These are phyloP conservation scores for Gautieria morchelliformis DNA, from an alignment of 768 basidiomycete genomes.

Conservation along the genomic window DNA sequence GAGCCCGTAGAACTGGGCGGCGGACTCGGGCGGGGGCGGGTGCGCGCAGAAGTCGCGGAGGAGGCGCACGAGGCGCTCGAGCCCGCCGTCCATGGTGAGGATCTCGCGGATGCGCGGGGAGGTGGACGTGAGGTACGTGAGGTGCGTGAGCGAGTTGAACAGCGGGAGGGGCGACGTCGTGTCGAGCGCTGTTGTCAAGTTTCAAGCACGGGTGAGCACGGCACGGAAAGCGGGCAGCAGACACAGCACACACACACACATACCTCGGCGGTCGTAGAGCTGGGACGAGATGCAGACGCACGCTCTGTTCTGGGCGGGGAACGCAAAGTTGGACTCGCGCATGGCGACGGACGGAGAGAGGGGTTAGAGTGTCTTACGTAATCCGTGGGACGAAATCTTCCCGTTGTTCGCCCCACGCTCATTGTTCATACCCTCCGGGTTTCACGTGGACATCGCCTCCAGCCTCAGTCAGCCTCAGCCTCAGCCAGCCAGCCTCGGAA, in stretches of 20 bases:
- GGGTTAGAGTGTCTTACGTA: no score
- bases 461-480: no score
- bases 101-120: slow-evolving; percentile 97
- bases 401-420: no score
- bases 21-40: slow-evolving; percentile 75
- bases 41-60: slow-evolving; percentile 80
- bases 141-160: slow-evolving; percentile 92
- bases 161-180: slow-evolving; percentile 55
- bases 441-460: no score
- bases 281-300: slow-evolving; percentile 91
- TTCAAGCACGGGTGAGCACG: no score
- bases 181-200: slow-evolving; percentile 45
- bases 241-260: no score
- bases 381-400: no score
- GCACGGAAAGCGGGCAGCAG: no score
- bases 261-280: slow-evolving; percentile 90
- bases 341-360: no score
- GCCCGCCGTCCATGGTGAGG: slow-evolving; percentile 94
- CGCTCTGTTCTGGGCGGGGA: slow-evolving; percentile 90
- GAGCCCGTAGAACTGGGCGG: slow-evolving; percentile 68
- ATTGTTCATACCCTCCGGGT: no score
- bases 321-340: slow-evolving; percentile 93
- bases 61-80: slow-evolving; percentile 90
- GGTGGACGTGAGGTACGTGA: slow-evolving; percentile 93
- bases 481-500: no score